Conservation (phyloP, 768 basidiomycete species). For the Scleroderma bovista region DNA sequence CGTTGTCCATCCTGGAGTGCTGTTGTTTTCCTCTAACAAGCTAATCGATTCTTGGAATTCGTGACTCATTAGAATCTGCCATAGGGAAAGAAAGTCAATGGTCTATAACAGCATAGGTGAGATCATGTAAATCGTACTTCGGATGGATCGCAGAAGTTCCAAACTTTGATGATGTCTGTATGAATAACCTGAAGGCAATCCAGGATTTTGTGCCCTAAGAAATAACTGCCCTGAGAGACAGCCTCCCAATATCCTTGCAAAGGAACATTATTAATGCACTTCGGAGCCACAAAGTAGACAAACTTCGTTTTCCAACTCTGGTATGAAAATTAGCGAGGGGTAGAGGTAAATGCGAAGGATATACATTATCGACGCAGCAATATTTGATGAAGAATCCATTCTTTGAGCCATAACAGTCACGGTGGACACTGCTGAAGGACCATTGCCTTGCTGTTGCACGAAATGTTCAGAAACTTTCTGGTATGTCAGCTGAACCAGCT, state of each 20-base stretch:
- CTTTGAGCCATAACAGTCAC: constrained; percentile 3
- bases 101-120: background rate
- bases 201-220: background rate
- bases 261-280: background rate
- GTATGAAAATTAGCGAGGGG: background rate
- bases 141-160: constrained; percentile 11
- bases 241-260: constrained; percentile 12
- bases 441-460: background rate
- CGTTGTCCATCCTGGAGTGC: background rate
- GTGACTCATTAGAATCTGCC: background rate
- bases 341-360: background rate
- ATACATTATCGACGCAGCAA: background rate
- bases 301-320: constrained; percentile 3
- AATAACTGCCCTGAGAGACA: constrained; percentile 3
- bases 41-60: background rate
- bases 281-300: background rate
- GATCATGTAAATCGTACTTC: background rate
- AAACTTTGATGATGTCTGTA: constrained; percentile 11
- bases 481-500: constrained; percentile 1
- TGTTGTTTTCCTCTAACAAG: background rate
- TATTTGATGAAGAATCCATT: background rate
- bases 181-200: constrained; percentile 14
- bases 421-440: background rate
- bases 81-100: background rate
- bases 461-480: background rate